Conservation (phyloP, 441 rosid species). For the Adansonia grandidieri region DNA sequence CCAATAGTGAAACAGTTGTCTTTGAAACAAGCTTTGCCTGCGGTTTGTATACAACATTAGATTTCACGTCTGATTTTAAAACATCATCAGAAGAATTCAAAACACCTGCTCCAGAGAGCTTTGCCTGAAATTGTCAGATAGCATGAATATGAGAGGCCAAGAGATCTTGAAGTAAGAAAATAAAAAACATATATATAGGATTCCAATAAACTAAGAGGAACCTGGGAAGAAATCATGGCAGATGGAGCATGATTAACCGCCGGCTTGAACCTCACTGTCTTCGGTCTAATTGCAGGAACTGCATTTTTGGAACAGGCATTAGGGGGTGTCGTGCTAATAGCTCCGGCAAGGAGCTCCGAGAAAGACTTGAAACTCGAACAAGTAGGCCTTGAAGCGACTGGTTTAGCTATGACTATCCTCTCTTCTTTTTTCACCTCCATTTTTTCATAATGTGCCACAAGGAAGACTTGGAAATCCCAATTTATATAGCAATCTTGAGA, state of each 20-base stretch:
- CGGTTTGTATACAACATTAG: conserved; percentile 69
- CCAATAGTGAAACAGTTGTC: conserved; percentile 69
- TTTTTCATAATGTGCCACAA: too few relatives aligned
- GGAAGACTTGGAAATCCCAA: too few relatives aligned
- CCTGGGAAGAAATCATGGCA: conserved; percentile 49
- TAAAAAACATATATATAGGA: too few relatives aligned
- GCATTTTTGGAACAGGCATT: conserved; percentile 41
- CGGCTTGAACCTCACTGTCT: conserved; percentile 67
- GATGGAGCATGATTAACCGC: conserved; percentile 38
- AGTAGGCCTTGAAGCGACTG: too few relatives aligned
- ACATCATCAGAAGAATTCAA: conserved; percentile 44
- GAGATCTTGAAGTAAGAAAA: conserved; percentile 25
- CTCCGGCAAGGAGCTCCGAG: conserved; percentile 72
- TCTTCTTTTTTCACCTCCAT: too few relatives aligned
- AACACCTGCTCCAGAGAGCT: conserved; percentile 37
- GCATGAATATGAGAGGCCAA: conserved; percentile 21
- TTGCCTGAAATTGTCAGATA: conserved; percentile 45
- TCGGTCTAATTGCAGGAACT: conserved; percentile 70
- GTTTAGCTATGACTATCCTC: too few relatives aligned
- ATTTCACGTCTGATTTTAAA: conserved; percentile 43
- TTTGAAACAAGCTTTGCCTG: conserved; percentile 80
- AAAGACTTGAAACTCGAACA: conserved; percentile 53
- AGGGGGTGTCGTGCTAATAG: conserved; percentile 54
- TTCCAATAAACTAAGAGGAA: conserved; percentile 15
- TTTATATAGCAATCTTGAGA: too few relatives aligned